Evolutionary conservation across 2,329 filamentous ascomycete genomes (phyloP).

Genomic region (Aspergillus calidoustus): DNA sequence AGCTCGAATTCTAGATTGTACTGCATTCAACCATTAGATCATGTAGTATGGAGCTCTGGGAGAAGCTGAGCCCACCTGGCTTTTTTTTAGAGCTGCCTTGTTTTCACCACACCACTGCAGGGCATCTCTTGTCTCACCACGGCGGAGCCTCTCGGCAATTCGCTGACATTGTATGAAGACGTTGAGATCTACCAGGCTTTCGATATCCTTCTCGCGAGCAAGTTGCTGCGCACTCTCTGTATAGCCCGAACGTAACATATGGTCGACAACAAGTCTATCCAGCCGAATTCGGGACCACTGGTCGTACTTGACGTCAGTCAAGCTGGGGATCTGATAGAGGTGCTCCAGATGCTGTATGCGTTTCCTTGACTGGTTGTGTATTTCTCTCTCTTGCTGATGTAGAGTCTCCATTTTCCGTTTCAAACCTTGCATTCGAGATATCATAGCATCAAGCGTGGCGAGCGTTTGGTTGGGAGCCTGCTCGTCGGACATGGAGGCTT

Average conservation of each 20-base stretch:
- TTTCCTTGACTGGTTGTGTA: slow-evolving; percentile 76
- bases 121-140: slow-evolving; percentile 75
- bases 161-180: slow-evolving; percentile 82
- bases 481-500: slow-evolving; percentile 67
- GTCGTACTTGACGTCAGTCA: slow-evolving; percentile 94
- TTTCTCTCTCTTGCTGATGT: slow-evolving; percentile 76
- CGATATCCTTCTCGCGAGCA: slow-evolving; percentile 74
- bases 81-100: slow-evolving; percentile 87
- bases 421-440: slow-evolving; percentile 79
- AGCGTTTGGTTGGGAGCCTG: slow-evolving; percentile 73
- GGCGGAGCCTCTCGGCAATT: slow-evolving; percentile 73
- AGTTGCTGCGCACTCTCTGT: slow-evolving; percentile 75
- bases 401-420: slow-evolving; percentile 83
- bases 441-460: slow-evolving; percentile 80
- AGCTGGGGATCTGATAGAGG: slow-evolving; percentile 75
- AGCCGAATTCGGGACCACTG: slow-evolving; percentile 82
- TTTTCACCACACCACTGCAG: slow-evolving; percentile 92
- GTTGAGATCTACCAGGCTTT: slow-evolving; percentile 82
- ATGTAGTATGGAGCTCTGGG: not conserved
- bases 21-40: slow-evolving; percentile 41
- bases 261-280: slow-evolving; percentile 88
- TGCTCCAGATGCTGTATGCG: slow-evolving; percentile 81
- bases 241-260: slow-evolving; percentile 84
- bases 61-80: slow-evolving; percentile 62
- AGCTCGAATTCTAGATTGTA: slow-evolving; percentile 91